A percentile compares a stretch with the other conserved stretches of the same genome.
Conservation (phyloP, 805 yeast species). For the Vanderwaltozyma yarrowii region DNA sequence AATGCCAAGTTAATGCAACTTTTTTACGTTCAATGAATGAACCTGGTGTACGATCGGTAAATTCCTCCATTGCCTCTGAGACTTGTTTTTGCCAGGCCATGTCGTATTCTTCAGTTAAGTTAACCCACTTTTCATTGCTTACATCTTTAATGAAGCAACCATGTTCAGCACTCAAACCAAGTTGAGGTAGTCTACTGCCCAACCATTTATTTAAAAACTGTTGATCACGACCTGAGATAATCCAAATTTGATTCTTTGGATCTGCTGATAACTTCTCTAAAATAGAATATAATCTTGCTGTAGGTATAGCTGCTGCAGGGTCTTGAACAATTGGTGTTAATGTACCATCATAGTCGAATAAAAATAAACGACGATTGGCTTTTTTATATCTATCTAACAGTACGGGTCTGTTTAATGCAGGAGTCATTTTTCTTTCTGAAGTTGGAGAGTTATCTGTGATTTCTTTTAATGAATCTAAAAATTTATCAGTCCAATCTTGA, state of each 20-base stretch:
- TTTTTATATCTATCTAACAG: slow-evolving; percentile 47
- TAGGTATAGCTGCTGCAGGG: slow-evolving; percentile 97
- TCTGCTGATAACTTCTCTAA: slow-evolving; percentile 56
- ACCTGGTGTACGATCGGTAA: slow-evolving; percentile 87
- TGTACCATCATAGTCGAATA: slow-evolving; percentile 97
- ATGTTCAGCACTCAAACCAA: slow-evolving; percentile 93
- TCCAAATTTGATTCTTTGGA: slow-evolving; percentile 82
- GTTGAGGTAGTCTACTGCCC: slow-evolving; percentile 47
- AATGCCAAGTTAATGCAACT: slow-evolving; percentile 97
- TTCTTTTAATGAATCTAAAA: slow-evolving; percentile 37
- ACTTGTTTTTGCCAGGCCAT: slow-evolving; percentile 94
- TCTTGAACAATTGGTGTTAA: slow-evolving; percentile 92
- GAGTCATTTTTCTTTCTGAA: slow-evolving; percentile 46
- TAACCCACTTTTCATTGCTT: slow-evolving; percentile 63
- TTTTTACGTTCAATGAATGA: slow-evolving; percentile 76
- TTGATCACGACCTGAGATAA: slow-evolving; percentile 93
- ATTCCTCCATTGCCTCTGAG: slow-evolving; percentile 56
- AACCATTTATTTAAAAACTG: slow-evolving; percentile 80
- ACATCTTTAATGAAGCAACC: slow-evolving; percentile 87
- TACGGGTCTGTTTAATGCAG: slow-evolving; percentile 67
- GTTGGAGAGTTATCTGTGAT: slow-evolving; percentile 34
- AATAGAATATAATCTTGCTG: slow-evolving; percentile 53
- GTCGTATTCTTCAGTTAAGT: slow-evolving; percentile 70
- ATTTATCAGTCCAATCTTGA: slow-evolving; percentile 68
- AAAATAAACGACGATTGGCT: slow-evolving; percentile 62